phyloP scores from a whole-genome alignment of 2,329 filamentous ascomycete species.

The Ophiosphaerella herpotricha region DNA sequence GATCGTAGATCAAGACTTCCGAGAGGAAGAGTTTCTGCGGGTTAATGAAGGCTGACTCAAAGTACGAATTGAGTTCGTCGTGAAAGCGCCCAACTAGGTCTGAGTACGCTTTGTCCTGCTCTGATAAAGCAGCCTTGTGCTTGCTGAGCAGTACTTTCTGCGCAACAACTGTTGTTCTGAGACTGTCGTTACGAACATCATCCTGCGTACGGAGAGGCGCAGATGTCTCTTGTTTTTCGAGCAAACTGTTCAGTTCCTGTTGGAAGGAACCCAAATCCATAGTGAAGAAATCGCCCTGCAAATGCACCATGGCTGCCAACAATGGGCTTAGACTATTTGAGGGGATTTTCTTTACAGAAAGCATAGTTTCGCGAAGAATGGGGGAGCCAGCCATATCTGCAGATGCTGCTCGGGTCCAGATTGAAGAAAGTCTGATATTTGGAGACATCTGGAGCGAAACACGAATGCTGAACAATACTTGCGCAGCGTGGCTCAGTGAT shows the following conservation, averaged over 20 bases:
- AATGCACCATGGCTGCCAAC: slow-evolving; percentile 40
- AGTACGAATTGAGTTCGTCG: slow-evolving; percentile 55
- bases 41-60: slow-evolving; percentile 52
- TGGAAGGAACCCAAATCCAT: slow-evolving; percentile 23
- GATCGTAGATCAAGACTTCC: slow-evolving; percentile 78
- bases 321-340: slow-evolving; percentile 58
- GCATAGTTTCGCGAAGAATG: slow-evolving; percentile 58
- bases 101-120: slow-evolving; percentile 73
- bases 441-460: slow-evolving; percentile 43
- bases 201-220: slow-evolving; percentile 72
- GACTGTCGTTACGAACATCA: slow-evolving; percentile 68
- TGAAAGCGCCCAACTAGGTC: slow-evolving; percentile 64
- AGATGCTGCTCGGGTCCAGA: slow-evolving; percentile 66
- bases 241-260: slow-evolving; percentile 43
- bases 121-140: slow-evolving; percentile 71
- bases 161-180: slow-evolving; percentile 78
- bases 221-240: slow-evolving; percentile 26
- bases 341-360: slow-evolving; percentile 64
- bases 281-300: slow-evolving; percentile 21
- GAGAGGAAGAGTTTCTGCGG: slow-evolving; percentile 63
- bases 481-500: slow-evolving; percentile 46
- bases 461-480: slow-evolving; percentile 45
- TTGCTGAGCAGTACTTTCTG: slow-evolving; percentile 81
- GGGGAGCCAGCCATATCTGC: slow-evolving; percentile 60
- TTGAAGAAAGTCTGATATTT: slow-evolving; percentile 46